Base-by-base conservation (phyloP, 495 filamentous ascomycete species). In the Podospora fimiseda region DNA sequence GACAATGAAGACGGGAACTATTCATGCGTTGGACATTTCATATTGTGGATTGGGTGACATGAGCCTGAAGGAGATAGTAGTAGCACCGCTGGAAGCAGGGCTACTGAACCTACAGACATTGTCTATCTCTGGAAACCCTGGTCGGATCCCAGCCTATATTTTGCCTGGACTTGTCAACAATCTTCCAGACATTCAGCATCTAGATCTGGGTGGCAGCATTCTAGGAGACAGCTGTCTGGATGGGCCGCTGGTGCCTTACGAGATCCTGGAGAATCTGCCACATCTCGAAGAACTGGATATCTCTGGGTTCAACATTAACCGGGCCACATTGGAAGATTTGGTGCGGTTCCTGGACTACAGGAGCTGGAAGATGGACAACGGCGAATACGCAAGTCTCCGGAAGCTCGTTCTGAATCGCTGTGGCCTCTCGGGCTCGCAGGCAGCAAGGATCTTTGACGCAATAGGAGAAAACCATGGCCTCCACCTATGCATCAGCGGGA, bases 191-290 rank as follows among this genome's bases (percentile, higher is more conserved):
- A 59, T 68, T 7, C 55, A 53, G 41, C 52, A 64, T 81, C 81
- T 97, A 42, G 80, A 80, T 42, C 68, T 97, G 49, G 89, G 83
- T 50, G 89, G 88, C 11, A 95, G 95, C 61, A 79, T 85, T 57
- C 75, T 94, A n/a, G 85, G 84, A 33, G 87, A 93, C 43, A 81
- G 51, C 18, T 53, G 44, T 38, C 22, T 53, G 14, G 51, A 30
- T 4, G 61, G 43, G 13, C 55, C 63, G 3, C 36, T 66, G 33
- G 47, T 68, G n/a, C 63, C 63, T 9, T 60, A 56, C 14, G 58
- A 57, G 7, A 48, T 47, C 9, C 53, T 65, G 9, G 55, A 53
- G 20, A 23, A 33, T 16, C 57, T 66, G 30, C 38, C 53, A 13
- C 43, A 20, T 30, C 63, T 70, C 30, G 59, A 66, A 51, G 52